These are phyloP conservation scores for Blastobotrys petasosporus DNA, from an alignment of 1,139 yeast genomes.

Conservation along the genomic window DNA sequence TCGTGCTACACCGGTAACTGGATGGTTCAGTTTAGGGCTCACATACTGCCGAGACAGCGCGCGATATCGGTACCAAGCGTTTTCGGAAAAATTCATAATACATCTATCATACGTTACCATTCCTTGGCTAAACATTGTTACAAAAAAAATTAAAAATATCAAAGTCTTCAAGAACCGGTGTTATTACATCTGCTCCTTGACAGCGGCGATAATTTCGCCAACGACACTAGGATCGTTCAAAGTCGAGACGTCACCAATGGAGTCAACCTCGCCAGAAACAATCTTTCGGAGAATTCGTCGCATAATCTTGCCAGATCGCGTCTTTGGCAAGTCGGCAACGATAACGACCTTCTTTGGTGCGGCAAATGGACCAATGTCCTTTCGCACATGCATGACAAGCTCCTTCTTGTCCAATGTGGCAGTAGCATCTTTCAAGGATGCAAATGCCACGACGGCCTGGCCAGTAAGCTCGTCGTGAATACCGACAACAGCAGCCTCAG, in stretches of 20 bases:
- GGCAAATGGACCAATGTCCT: conserved; percentile 96
- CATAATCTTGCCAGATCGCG: conserved; percentile 98
- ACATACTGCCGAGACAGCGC: too few relatives aligned
- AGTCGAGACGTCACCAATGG: conserved; percentile 89
- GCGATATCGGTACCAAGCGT: background rate
- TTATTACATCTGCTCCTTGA: conserved; percentile 21
- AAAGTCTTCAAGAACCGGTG: background rate
- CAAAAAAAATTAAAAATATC: background rate
- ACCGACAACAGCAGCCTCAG: conserved; percentile 95
- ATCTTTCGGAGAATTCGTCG: conserved; percentile 95
- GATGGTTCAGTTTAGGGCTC: too few relatives aligned
- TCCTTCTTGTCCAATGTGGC: conserved; percentile 69
- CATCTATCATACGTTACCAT: background rate
- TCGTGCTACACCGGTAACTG: too few relatives aligned
- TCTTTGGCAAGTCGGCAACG: conserved; percentile 91
- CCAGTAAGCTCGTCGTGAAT: conserved; percentile 93
- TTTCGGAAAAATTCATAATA: background rate
- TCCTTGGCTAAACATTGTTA: background rate
- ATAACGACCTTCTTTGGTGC: conserved; percentile 89
- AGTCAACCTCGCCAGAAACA: conserved; percentile 83
- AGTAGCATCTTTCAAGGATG: conserved; percentile 64
- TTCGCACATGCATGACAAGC: conserved; percentile 80
- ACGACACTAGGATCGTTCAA: conserved; percentile 85
- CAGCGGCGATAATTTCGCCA: conserved; percentile 55
- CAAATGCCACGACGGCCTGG: conserved; percentile 94